Conservation (phyloP, 129 eudicot species). For the Ambrosia artemisiifolia region DNA sequence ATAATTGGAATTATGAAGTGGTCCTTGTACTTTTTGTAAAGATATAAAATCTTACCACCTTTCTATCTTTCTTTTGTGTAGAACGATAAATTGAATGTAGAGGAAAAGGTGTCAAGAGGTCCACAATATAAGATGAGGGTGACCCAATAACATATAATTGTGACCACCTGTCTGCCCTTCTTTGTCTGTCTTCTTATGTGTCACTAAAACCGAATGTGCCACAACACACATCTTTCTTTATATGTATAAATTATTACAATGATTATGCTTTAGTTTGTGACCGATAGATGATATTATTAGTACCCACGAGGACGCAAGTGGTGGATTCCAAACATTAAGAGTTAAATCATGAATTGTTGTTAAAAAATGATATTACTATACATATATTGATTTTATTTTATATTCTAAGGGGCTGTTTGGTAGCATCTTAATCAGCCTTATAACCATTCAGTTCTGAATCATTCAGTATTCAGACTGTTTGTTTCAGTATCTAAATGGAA, state of each 20-base stretch:
- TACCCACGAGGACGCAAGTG: background rate
- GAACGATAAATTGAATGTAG: background rate
- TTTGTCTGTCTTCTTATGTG: slow-evolving; percentile 3
- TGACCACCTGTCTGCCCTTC: background rate
- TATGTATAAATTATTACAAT: background rate
- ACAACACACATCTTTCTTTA: background rate
- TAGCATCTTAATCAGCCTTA: too few species aligned
- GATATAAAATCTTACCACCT: background rate
- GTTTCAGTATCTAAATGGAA: too few species aligned
- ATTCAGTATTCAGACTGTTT: too few species aligned
- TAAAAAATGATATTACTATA: too few species aligned
- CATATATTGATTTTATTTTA: too few species aligned
- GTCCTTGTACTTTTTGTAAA: slow-evolving; percentile 16
- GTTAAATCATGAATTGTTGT: too few species aligned
- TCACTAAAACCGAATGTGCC: background rate
- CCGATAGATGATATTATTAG: background rate
- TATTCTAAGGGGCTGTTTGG: too few species aligned
- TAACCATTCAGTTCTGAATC: too few species aligned
- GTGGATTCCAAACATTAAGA: too few species aligned
- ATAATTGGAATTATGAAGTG: slow-evolving; percentile 10
- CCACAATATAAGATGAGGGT: slow-evolving; percentile 10
- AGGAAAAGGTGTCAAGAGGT: background rate
- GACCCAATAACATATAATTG: slow-evolving; percentile 19
- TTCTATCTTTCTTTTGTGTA: background rate
- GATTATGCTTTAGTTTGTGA: background rate